Evolutionary conservation across 1,284 basidiomycete species (phyloP).

Genomic region (Ceratobasidium sp.): DNA sequence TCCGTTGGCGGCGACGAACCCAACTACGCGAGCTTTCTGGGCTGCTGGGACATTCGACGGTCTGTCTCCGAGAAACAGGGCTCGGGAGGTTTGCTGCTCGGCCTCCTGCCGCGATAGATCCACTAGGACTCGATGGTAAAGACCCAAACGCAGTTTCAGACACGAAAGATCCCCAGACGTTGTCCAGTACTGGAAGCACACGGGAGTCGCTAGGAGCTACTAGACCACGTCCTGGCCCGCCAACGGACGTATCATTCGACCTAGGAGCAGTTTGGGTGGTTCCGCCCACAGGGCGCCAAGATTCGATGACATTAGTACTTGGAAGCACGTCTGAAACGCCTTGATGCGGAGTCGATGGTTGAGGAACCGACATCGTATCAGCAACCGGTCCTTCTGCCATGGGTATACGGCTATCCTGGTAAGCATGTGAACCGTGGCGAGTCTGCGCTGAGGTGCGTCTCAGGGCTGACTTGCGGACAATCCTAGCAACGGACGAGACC

Average conservation of each 20-base stretch:
- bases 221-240: slow-evolving; percentile 19
- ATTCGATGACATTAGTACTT: neutral
- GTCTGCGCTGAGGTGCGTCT: slow-evolving; percentile 9
- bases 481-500: neutral
- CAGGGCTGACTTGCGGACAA: slow-evolving; percentile 25
- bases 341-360: neutral
- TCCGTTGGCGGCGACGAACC: neutral
- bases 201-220: slow-evolving; percentile 29
- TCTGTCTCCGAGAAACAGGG: neutral
- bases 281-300: neutral
- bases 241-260: neutral
- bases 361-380: neutral
- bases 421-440: neutral
- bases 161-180: slow-evolving; percentile 40
- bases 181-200: slow-evolving; percentile 35
- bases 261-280: neutral
- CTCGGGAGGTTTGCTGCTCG: neutral
- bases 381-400: neutral
- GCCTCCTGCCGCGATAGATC: neutral
- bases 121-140: slow-evolving; percentile 16
- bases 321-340: slow-evolving; percentile 7
- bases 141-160: slow-evolving; percentile 43
- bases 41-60: neutral
- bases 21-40: neutral
- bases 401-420: slow-evolving; percentile 2